Percentiles rank a stretch among this genome's conserved stretches.
phyloP scores from a whole-genome alignment of 768 basidiomycete genomes.

The Lactarius pseudohatsudake region DNA sequence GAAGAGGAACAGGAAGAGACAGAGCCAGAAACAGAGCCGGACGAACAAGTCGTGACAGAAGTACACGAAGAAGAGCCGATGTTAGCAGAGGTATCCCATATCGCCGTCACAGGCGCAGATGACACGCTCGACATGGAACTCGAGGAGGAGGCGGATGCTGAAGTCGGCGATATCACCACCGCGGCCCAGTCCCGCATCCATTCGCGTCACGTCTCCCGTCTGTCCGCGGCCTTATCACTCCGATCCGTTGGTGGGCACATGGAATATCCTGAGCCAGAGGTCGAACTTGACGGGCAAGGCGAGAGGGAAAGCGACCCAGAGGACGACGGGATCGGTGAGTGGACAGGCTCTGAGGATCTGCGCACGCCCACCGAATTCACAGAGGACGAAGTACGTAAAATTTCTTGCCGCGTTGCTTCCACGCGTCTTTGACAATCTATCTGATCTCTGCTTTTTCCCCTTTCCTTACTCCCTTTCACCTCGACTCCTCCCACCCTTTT shows the following conservation, averaged over 20 bases:
- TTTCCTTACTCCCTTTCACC: slow-evolving; percentile 16
- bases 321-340: slow-evolving; percentile 58
- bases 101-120: slow-evolving; percentile 18
- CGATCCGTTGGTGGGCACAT: slow-evolving; percentile 54
- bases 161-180: slow-evolving; percentile 46
- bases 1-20: slow-evolving; percentile 47
- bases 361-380: slow-evolving; percentile 48
- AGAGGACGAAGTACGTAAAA: slow-evolving; percentile 63
- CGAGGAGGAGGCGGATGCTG: slow-evolving; percentile 40
- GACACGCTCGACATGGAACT: slow-evolving; percentile 30
- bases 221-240: slow-evolving; percentile 68
- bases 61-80: slow-evolving; percentile 27
- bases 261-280: slow-evolving; percentile 31
- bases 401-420: slow-evolving; percentile 24
- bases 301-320: slow-evolving; percentile 31
- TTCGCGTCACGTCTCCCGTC: slow-evolving; percentile 65
- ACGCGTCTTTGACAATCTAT: slow-evolving; percentile 19
- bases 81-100: slow-evolving; percentile 23
- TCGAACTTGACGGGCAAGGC: slow-evolving; percentile 37
- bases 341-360: slow-evolving; percentile 82
- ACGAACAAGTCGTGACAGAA: slow-evolving; percentile 31
- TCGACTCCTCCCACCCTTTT: slow-evolving; percentile 20
- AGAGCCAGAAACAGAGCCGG: not conserved
- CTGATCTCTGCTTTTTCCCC: slow-evolving; percentile 6
- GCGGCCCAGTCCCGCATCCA: slow-evolving; percentile 53